Evolutionary conservation across 305 asterid species (phyloP).

Genomic region (Solanum hybrid): DNA sequence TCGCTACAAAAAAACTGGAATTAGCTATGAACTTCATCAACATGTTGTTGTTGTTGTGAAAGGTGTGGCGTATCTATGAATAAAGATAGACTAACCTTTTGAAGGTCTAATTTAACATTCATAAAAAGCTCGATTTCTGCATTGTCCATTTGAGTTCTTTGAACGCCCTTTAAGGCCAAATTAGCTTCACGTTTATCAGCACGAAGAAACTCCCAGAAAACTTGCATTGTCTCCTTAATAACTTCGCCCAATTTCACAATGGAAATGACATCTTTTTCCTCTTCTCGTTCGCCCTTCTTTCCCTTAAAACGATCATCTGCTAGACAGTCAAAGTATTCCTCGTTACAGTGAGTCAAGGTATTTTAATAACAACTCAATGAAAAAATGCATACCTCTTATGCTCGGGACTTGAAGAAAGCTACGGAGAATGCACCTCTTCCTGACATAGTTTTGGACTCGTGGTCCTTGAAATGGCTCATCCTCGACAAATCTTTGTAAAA

Average conservation of each 20-base stretch:
- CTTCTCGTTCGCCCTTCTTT: conserved; percentile 28
- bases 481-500: conserved; percentile 65
- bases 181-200: conserved; percentile 42
- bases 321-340: not conserved
- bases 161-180: conserved; percentile 17
- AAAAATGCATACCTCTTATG: conserved; percentile 42
- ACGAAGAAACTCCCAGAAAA: conserved; percentile 51
- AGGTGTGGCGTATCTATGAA: not conserved
- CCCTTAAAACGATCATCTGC: conserved; percentile 57
- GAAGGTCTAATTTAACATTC: conserved; percentile 33
- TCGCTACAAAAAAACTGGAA: not conserved
- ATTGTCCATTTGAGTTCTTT: conserved; percentile 17
- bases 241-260: conserved; percentile 28
- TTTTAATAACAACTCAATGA: not conserved
- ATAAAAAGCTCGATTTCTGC: conserved; percentile 28
- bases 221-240: conserved; percentile 46
- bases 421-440: conserved; percentile 40
- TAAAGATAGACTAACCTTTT: conserved; percentile 36
- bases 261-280: conserved; percentile 34
- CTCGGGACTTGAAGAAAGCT: conserved; percentile 68
- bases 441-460: conserved; percentile 44
- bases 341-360: not conserved
- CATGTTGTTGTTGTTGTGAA: not conserved
- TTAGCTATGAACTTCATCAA: not conserved
- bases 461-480: conserved; percentile 70